Evolutionary conservation across 768 basidiomycete species (phyloP).

Genomic region (Boletus patriciae): DNA sequence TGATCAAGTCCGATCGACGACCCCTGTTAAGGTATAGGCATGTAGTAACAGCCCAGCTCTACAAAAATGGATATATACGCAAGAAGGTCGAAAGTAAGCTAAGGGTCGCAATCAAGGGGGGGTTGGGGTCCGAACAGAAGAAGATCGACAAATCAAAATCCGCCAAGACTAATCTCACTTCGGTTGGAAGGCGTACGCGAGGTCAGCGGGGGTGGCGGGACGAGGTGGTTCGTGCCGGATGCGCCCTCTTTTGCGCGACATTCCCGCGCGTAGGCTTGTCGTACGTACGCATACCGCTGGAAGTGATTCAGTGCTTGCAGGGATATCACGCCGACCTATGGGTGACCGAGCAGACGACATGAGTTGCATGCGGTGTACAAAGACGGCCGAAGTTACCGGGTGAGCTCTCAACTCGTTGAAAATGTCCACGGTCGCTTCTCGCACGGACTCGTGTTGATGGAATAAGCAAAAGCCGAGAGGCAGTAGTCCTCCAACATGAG

Average conservation of each 20-base stretch:
- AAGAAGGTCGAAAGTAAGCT: constrained; percentile 34
- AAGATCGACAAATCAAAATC: constrained; percentile 19
- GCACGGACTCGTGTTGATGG: constrained; percentile 76
- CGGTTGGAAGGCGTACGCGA: constrained; percentile 47
- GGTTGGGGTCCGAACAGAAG: background rate
- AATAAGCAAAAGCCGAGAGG: constrained; percentile 89
- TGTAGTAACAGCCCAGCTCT: background rate
- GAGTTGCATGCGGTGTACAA: no score
- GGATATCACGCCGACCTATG: constrained; percentile 75
- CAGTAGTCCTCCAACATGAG: constrained; percentile 78
- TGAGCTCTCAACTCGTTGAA: constrained; percentile 76
- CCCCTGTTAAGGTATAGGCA: background rate
- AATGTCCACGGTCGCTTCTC: constrained; percentile 79
- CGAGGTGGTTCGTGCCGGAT: constrained; percentile 27
- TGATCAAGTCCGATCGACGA: background rate
- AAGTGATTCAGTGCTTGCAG: constrained; percentile 83
- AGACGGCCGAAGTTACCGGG: constrained; percentile 52
- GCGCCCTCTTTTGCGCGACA: constrained; percentile 35
- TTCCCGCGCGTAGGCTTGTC: constrained; percentile 74
- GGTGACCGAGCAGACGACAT: background rate
- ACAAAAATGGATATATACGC: constrained; percentile 23
- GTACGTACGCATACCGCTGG: constrained; percentile 83
- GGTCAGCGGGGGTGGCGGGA: constrained; percentile 31
- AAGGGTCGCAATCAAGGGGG: no score
- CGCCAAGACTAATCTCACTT: constrained; percentile 40